phyloP scores from a whole-genome alignment of 2,329 filamentous ascomycete genomes.

The Harringtonia aguacate region DNA sequence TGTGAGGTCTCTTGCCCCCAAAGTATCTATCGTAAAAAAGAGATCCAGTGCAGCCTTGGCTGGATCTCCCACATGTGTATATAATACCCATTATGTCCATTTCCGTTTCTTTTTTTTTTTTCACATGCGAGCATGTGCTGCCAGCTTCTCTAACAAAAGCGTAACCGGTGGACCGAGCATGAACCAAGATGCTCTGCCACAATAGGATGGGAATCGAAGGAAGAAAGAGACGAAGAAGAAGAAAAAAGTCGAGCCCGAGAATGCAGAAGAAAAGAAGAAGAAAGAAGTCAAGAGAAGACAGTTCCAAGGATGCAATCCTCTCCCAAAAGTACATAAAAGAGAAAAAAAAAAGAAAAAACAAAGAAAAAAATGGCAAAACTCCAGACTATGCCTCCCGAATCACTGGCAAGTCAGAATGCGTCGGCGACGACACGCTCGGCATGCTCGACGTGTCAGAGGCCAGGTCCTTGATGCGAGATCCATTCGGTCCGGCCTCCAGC shows the following conservation, averaged over 20 bases:
- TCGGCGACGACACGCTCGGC: not conserved
- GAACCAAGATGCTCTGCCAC: too few relatives aligned
- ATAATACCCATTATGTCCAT: too few relatives aligned
- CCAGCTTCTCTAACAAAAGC: not conserved
- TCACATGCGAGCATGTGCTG: too few relatives aligned
- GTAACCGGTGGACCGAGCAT: not conserved
- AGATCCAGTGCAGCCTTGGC: too few relatives aligned
- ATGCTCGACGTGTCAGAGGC: not conserved
- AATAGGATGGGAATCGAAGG: not conserved
- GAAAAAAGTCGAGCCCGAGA: not conserved
- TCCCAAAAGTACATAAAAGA: not conserved
- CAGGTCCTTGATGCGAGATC: too few relatives aligned
- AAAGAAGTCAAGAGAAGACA: not conserved
- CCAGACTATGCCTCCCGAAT: constrained; percentile 6
- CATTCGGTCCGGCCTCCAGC: constrained; percentile 2
- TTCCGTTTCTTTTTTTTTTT: too few relatives aligned
- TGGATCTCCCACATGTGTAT: too few relatives aligned
- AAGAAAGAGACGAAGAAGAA: not conserved
- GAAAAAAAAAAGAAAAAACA: not conserved
- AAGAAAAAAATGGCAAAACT: not conserved
- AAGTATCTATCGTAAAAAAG: too few relatives aligned
- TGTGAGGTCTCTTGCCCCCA: too few relatives aligned
- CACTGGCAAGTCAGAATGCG: constrained; percentile 2
- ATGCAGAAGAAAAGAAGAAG: not conserved
- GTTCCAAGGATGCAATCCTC: too few relatives aligned